Base-by-base conservation (phyloP, 345 rosid genomes). In the Lepidium aucheri region DNA sequence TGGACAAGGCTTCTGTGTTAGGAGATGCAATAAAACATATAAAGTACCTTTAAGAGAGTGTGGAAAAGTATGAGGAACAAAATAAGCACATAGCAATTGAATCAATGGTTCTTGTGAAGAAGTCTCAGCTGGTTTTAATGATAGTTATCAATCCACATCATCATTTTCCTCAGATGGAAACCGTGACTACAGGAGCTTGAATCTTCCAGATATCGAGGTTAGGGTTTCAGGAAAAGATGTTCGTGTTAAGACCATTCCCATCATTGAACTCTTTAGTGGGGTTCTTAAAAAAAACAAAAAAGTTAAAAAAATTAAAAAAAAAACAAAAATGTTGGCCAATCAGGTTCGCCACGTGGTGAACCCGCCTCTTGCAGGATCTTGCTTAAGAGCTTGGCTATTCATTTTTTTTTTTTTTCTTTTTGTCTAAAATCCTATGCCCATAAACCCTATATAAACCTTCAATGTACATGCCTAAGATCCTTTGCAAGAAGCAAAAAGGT, bases 1-100 rank as follows among this genome's bases (percentile, higher is more conserved):
- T 74, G 94, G 98, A 93, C 72, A 93, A 93, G 71, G 94, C 91
- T 77, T 89, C 98, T 14, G 97, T 93, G 74, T 87, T 93, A 62
- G 91, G 89, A 40, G 98, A 86, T 78, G 81, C 97, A 5, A 69
- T 85, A 50, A 86, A 86, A 80, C 87, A 93, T 83, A 55, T 93
- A 80, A 89, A 93, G 53, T 81, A 82, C 50, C 85, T 93, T 63
- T 94, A 93, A 74, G 91, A 93, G 59, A 80, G 51, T 63, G 95
- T 93, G 0, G 65, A 80, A 71, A 72, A 68, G 16, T 91, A 87
- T 14, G 97, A 89, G 79, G 94, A 93, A 69, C 76, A 83, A 53
- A 81, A 85, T 15, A 80, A 55, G 69, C 82, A 76, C 80, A 87
- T 73, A 44, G 75, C 80, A 14, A 71, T 82, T 67, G 97, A 93